Conservation (phyloP, 2,329 filamentous ascomycete genomes). For the Ophiostoma ips region DNA sequence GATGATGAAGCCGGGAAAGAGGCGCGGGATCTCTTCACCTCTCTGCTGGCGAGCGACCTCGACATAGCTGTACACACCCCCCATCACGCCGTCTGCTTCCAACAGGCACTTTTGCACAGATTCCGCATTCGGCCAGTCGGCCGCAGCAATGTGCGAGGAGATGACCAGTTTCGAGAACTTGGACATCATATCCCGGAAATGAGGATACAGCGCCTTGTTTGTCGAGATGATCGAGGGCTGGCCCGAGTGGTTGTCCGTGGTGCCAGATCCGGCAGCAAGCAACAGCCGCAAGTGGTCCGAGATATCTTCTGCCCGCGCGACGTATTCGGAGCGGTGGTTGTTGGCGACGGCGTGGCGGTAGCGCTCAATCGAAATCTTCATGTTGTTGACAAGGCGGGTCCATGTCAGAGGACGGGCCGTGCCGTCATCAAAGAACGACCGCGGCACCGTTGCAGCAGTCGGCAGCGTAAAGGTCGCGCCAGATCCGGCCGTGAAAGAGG, state of each 20-base stretch:
- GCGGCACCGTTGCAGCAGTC: constrained; percentile 49
- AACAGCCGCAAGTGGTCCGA: constrained; percentile 89
- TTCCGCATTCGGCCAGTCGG: constrained; percentile 89
- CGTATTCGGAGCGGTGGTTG: constrained; percentile 76
- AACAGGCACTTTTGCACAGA: constrained; percentile 90
- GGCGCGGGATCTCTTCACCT: constrained; percentile 82
- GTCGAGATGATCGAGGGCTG: constrained; percentile 98
- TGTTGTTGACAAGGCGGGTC: constrained; percentile 81
- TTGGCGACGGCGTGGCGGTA: constrained; percentile 83
- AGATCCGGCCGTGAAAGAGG: constrained; percentile 41
- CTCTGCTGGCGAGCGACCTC: constrained; percentile 88
- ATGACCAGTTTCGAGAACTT: constrained; percentile 98
- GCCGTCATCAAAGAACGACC: constrained; percentile 86
- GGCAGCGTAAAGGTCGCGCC: constrained; percentile 39
- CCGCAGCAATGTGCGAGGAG: constrained; percentile 92
- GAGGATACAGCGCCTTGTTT: constrained; percentile 91
- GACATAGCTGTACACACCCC: constrained; percentile 91
- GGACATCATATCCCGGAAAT: constrained; percentile 99
- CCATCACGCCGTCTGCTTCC: constrained; percentile 90
- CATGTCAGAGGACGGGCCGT: constrained; percentile 69
- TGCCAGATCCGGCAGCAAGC: constrained; percentile 89
- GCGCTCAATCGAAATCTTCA: constrained; percentile 77
- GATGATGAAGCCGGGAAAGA: constrained; percentile 85
- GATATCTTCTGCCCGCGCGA: constrained; percentile 90
- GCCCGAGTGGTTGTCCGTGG: constrained; percentile 95